A percentile compares a stretch with the other conserved stretches of the same genome.
Conservation (phyloP, 805 yeast species). For the Metschnikowia dekortorum region DNA sequence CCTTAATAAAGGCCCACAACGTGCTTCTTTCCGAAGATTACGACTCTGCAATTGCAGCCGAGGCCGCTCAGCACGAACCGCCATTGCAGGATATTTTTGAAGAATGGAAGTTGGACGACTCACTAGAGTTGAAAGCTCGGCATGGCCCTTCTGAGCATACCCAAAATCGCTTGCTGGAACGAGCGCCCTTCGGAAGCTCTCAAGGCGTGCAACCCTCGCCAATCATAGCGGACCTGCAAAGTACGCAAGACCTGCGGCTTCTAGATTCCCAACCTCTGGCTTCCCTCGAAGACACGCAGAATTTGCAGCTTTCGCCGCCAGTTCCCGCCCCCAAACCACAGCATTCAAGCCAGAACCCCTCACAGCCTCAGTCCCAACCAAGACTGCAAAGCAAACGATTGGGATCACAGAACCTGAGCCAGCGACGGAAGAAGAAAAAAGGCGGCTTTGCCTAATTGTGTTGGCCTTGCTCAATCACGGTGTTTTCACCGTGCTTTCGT, state of each 20-base stretch:
- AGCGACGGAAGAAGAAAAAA: constrained; percentile 39
- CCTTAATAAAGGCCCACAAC: constrained; percentile 7
- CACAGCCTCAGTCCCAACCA: constrained; percentile 1
- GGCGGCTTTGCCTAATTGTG: constrained; percentile 44
- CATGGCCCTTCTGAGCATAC: background rate
- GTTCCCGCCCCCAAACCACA: background rate
- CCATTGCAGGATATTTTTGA: constrained; percentile 4
- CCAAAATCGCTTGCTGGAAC: background rate
- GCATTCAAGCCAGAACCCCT: background rate
- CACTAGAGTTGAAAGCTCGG: background rate
- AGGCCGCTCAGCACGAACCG: constrained; percentile 1
- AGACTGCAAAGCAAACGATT: constrained; percentile 1
- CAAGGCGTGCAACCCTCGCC: background rate
- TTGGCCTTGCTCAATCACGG: background rate
- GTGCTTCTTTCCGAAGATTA: background rate
- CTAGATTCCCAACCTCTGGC: background rate
- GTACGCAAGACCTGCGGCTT: background rate
- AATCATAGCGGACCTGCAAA: background rate
- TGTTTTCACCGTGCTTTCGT: constrained; percentile 18
- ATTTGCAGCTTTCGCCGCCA: background rate
- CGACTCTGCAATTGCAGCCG: constrained; percentile 4
- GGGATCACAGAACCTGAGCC: constrained; percentile 16
- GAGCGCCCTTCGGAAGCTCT: no score
- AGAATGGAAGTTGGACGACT: constrained; percentile 4
- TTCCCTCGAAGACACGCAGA: background rate